A percentile compares a stretch with the other conserved stretches of the same genome.
phyloP scores from a whole-genome alignment of 1,284 basidiomycete genomes.

The Sporisorium sorghi region DNA sequence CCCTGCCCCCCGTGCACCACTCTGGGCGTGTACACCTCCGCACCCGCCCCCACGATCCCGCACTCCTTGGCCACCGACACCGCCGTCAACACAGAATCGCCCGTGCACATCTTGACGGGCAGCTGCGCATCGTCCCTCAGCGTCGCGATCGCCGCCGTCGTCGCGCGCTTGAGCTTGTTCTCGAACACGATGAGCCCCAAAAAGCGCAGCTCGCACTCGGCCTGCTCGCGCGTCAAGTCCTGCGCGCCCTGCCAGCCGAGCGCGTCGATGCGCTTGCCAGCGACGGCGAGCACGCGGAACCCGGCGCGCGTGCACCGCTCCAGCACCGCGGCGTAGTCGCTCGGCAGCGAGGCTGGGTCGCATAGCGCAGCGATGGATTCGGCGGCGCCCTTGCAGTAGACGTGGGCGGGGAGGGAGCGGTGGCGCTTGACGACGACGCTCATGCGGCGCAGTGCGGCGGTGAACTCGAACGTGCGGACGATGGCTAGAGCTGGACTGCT shows the following conservation, averaged over 20 bases:
- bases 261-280: slow-evolving; percentile 27
- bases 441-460: slow-evolving; percentile 46
- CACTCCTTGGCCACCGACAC: slow-evolving; percentile 48
- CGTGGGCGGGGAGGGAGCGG: background rate
- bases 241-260: slow-evolving; percentile 28
- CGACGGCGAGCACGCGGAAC: slow-evolving; percentile 48
- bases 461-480: slow-evolving; percentile 39
- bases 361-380: slow-evolving; percentile 32
- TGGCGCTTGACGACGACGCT: slow-evolving; percentile 41
- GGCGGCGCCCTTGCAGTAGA: slow-evolving; percentile 53
- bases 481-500: slow-evolving; percentile 14
- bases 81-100: slow-evolving; percentile 53
- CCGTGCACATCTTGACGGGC: slow-evolving; percentile 56
- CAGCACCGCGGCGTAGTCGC: slow-evolving; percentile 34
- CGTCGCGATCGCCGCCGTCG: slow-evolving; percentile 27
- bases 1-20: background rate
- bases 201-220: slow-evolving; percentile 37
- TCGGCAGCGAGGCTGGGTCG: slow-evolving; percentile 19
- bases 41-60: slow-evolving; percentile 27
- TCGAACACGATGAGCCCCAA: slow-evolving; percentile 52
- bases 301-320: slow-evolving; percentile 38
- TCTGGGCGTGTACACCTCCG: slow-evolving; percentile 39
- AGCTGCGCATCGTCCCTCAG: slow-evolving; percentile 42
- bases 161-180: slow-evolving; percentile 44
- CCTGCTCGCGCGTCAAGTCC: slow-evolving; percentile 15